A percentile compares a stretch with the other conserved stretches of the same genome.
Conservation (phyloP, 768 basidiomycete species). For the Termitomyces sp. region DNA sequence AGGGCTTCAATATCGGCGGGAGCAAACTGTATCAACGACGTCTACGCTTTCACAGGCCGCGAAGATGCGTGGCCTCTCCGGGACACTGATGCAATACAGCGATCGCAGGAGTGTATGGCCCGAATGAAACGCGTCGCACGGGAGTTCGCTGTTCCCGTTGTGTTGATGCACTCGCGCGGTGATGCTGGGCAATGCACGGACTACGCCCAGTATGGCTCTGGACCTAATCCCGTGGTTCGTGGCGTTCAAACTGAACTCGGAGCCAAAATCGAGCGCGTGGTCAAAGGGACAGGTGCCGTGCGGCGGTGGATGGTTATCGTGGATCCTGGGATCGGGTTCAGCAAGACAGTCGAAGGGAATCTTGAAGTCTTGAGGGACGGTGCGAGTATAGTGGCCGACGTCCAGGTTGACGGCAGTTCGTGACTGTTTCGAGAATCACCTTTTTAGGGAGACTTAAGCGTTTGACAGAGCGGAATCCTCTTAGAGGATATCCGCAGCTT, state of each 20-base stretch:
- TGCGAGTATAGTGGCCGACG: constrained; percentile 38
- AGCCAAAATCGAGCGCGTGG: constrained; percentile 53
- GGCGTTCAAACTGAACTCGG: constrained; percentile 74
- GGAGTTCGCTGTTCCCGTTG: constrained; percentile 65
- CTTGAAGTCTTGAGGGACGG: constrained; percentile 55
- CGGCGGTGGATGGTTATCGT: constrained; percentile 84
- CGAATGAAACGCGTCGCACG: constrained; percentile 66
- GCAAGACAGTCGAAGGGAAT: constrained; percentile 77
- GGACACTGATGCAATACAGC: constrained; percentile 22
- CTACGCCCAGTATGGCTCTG: constrained; percentile 38
- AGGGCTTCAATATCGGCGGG: constrained; percentile 70
- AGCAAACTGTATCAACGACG: constrained; percentile 93
- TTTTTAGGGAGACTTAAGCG: neutral
- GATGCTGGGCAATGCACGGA: constrained; percentile 74
- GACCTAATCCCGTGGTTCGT: constrained; percentile 44
- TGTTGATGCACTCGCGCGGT: constrained; percentile 94
- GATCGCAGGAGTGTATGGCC: constrained; percentile 33
- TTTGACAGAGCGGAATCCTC: constrained; percentile 32
- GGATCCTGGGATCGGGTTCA: constrained; percentile 94
- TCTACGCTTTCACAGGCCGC: constrained; percentile 71
- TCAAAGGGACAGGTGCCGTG: constrained; percentile 66
- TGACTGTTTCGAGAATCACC: neutral
- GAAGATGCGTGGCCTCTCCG: constrained; percentile 33
- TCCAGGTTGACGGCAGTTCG: constrained; percentile 23
- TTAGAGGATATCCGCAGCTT: constrained; percentile 58